phyloP scores from a whole-genome alignment of 1,284 basidiomycete species.

The Ganoderma multipileum region DNA sequence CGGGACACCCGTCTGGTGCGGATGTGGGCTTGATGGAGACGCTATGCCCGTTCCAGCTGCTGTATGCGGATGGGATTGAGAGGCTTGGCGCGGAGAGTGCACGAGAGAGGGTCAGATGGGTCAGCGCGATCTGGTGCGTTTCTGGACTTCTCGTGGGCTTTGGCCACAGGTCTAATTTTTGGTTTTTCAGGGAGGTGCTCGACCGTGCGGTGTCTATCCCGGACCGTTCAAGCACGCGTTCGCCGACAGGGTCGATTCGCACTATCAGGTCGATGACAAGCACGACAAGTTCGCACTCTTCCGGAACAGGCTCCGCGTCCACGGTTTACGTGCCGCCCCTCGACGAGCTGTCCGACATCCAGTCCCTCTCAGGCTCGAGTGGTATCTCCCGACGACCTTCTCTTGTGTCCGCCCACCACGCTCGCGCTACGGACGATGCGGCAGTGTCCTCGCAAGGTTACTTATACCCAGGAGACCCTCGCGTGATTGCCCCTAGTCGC shows the following conservation, averaged over 20 bases:
- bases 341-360: conserved; percentile 67
- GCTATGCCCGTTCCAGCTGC: conserved; percentile 86
- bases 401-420: conserved; percentile 60
- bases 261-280: conserved; percentile 67
- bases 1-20: conserved; percentile 35
- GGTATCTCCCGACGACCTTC: conserved; percentile 52
- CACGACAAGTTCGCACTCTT: conserved; percentile 40
- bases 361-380: conserved; percentile 52
- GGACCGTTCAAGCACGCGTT: conserved; percentile 59
- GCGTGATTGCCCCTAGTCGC: conserved; percentile 71
- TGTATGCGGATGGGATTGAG: conserved; percentile 89
- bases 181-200: conserved; percentile 65
- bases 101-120: conserved; percentile 86
- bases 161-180: too few relatives aligned
- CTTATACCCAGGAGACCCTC: conserved; percentile 70
- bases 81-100: conserved; percentile 84
- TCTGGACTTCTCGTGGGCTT: too few relatives aligned
- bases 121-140: conserved; percentile 82
- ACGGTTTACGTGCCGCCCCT: conserved; percentile 78
- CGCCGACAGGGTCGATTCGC: conserved; percentile 74
- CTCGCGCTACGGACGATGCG: conserved; percentile 72
- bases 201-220: conserved; percentile 58
- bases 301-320: conserved; percentile 63
- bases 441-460: conserved; percentile 68
- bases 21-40: conserved; percentile 60